Base-by-base conservation (phyloP, 1,284 basidiomycete genomes). In the Boletellus deceptivus region DNA sequence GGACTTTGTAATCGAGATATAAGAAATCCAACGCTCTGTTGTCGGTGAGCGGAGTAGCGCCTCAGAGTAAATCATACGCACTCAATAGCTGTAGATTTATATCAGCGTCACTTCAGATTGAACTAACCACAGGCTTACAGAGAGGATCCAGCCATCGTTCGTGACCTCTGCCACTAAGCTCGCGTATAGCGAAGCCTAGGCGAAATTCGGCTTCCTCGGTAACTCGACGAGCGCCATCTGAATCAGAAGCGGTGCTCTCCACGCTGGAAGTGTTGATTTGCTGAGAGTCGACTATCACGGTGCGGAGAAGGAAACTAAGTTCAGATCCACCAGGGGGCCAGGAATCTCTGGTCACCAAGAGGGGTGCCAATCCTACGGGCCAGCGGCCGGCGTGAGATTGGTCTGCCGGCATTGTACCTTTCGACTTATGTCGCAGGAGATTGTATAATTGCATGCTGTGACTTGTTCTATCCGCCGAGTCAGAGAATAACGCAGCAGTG, bases 261-360 rank as follows among this genome's bases (percentile, higher is more conserved):
- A 38, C n/a, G 8, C 25, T 48, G 17, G 31, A 29, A 4, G 60
- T 47, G 16, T 61, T 61, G 16, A 55, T 51, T 24, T 82, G 78
- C 40, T 91, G 72, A 1, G 86, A 83, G 65, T 91, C 89, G 17
- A 90, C 79, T 54, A 91, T 88, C 6, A 91, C 89, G 0, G 85
- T 85, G 38, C 91, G 73, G 38, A 95, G 71, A 55, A 85, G 82
- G 66, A 88, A 92, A 56, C 89, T 86, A 36, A 95, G 72, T 59
- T 93, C 90, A 1, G 85, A 79, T 11, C 89, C 90, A 16, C 88
- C 86, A 4, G 92, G 91, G 0, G 92, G 91, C 91, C 91, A 95
- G 6, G 75, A 79, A 43, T 81, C 79, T 39, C 84, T 73, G 46
- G 86, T 83, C 45, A 86, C 80, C 33, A 94, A 69, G 3, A 82